phyloP scores from a whole-genome alignment of 768 basidiomycete genomes.

The Boletus reticuloceps region DNA sequence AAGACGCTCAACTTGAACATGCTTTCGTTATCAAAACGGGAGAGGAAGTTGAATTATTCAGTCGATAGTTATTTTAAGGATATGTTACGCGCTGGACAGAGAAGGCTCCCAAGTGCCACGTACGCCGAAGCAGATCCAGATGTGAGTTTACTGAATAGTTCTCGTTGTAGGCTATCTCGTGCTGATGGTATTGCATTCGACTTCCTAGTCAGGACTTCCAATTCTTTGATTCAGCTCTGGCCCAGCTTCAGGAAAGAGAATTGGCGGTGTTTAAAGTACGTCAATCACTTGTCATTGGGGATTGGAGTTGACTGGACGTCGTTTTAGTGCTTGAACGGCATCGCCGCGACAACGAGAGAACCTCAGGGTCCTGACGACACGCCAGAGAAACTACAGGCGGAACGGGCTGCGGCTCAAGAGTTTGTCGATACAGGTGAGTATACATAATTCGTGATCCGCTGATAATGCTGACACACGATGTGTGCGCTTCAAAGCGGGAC shows the following conservation, averaged over 20 bases:
- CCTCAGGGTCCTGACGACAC: slow-evolving; percentile 70
- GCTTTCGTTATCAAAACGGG: slow-evolving; percentile 93
- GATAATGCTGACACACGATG: no score
- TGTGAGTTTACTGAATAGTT: no score
- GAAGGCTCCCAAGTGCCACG: slow-evolving; percentile 79
- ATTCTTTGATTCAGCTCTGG: no score
- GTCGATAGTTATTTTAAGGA: slow-evolving; percentile 92
- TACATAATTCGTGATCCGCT: no score
- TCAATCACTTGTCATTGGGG: not conserved
- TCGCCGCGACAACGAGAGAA: slow-evolving; percentile 63
- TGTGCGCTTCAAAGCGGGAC: no score
- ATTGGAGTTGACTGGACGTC: not conserved
- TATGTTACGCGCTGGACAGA: slow-evolving; percentile 97
- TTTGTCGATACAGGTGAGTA: no score
- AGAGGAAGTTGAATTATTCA: slow-evolving; percentile 91
- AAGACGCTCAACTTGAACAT: slow-evolving; percentile 92
- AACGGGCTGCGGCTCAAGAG: slow-evolving; percentile 36
- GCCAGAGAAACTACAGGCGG: slow-evolving; percentile 69
- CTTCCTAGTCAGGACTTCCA: no score
- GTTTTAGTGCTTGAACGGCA: slow-evolving; percentile 60
- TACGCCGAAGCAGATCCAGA: slow-evolving; percentile 71
- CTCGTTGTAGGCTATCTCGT: no score
- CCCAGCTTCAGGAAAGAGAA: no score
- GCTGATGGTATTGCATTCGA: no score
- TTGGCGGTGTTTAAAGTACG: slow-evolving; percentile 16